Conservation (phyloP, 306 rosid genomes). For the Corylus avellana region DNA sequence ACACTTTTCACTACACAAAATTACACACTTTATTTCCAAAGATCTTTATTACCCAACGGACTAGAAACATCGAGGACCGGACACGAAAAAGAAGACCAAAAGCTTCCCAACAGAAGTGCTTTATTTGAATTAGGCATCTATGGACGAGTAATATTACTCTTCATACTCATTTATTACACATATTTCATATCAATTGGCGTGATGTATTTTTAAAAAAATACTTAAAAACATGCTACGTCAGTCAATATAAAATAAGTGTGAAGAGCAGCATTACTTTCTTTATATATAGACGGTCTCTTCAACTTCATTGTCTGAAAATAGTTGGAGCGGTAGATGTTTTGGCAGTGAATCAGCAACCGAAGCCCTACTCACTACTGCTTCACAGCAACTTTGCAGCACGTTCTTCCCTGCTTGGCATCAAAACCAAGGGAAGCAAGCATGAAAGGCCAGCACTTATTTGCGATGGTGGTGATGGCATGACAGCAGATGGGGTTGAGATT, state of each 20-base stretch:
- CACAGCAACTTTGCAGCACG: conserved; percentile 34
- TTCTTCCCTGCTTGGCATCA: conserved; percentile 21
- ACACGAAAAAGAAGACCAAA: neutral
- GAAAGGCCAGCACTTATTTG: conserved; percentile 40
- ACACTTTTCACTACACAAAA: neutral
- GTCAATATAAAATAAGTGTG: no score
- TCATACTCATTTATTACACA: no score
- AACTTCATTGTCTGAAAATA: neutral
- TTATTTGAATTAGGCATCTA: neutral
- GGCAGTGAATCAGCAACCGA: conserved; percentile 12
- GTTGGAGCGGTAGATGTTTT: neutral
- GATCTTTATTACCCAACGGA: neutral
- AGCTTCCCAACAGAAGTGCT: neutral
- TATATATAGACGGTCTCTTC: no score
- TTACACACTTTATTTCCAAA: neutral
- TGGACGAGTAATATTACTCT: no score
- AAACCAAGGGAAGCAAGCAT: conserved; percentile 33
- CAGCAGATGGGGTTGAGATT: conserved; percentile 38
- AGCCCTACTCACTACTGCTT: conserved; percentile 19
- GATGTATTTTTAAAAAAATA: no score
- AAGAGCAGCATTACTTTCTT: neutral
- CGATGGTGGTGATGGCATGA: conserved; percentile 27
- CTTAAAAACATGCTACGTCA: no score
- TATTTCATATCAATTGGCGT: no score
- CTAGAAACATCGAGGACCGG: neutral